A percentile compares a stretch with the other conserved stretches of the same genome.
Evolutionary conservation across 2,329 filamentous ascomycete species (phyloP).

Genomic region (Xylariaceae sp.): DNA sequence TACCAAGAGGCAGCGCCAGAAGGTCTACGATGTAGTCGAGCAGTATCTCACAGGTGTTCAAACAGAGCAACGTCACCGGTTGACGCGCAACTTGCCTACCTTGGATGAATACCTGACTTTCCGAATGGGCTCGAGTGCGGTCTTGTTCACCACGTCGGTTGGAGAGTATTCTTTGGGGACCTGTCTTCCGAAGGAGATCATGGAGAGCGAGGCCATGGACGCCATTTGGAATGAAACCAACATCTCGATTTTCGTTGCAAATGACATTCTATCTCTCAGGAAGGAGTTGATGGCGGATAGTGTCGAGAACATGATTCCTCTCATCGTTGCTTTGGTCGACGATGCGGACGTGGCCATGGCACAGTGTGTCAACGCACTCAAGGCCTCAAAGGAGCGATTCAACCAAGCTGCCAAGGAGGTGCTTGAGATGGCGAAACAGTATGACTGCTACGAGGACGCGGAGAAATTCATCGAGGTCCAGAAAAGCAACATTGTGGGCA

Average conservation of each 20-base stretch:
- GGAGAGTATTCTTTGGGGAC: slow-evolving; percentile 19
- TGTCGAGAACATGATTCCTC: slow-evolving; percentile 10
- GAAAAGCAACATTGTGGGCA: background rate
- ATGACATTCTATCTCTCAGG: slow-evolving; percentile 23
- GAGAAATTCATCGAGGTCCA: background rate
- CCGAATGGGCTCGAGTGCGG: slow-evolving; percentile 26
- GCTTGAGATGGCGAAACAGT: background rate
- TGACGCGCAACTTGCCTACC: slow-evolving; percentile 18
- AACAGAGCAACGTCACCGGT: slow-evolving; percentile 20
- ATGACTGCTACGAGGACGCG: background rate
- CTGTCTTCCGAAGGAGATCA: slow-evolving; percentile 13
- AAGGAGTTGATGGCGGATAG: slow-evolving; percentile 8
- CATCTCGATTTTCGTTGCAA: slow-evolving; percentile 23
- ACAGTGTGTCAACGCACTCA: background rate
- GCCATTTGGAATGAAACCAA: slow-evolving; percentile 23
- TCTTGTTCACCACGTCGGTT: slow-evolving; percentile 17
- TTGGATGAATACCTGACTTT: slow-evolving; percentile 23
- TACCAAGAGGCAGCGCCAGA: slow-evolving; percentile 12
- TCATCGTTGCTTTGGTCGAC: slow-evolving; percentile 3
- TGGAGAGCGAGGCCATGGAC: slow-evolving; percentile 14
- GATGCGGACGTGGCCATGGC: slow-evolving; percentile 1
- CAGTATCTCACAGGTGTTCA: slow-evolving; percentile 20
- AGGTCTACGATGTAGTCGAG: slow-evolving; percentile 21
- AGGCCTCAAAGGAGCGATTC: slow-evolving; percentile 7
- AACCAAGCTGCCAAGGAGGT: slow-evolving; percentile 1